Percentiles rank a stretch among this genome's conserved stretches.
Evolutionary conservation across 208 protist genomes (phyloP).

Genomic region (Acanthamoeba comandoni): DNA sequence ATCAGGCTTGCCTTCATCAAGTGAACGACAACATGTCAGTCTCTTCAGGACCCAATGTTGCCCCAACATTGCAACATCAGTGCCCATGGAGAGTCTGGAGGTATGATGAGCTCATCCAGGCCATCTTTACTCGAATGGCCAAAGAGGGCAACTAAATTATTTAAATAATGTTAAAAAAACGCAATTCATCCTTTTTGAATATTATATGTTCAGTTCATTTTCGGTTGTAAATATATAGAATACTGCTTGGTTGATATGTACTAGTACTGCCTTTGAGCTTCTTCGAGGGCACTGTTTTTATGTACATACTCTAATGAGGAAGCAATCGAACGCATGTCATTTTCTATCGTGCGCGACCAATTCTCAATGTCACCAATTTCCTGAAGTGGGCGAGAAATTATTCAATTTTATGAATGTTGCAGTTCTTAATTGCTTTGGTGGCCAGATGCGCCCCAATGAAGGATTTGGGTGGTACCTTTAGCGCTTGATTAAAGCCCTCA

Average conservation of each 20-base stretch:
- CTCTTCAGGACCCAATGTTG: too few species aligned
- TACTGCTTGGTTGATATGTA: background rate
- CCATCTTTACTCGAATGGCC: background rate
- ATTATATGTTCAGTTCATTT: background rate
- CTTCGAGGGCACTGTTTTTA: conserved; percentile 57
- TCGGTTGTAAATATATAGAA: background rate
- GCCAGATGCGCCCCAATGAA: background rate
- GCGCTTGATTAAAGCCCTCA: conserved; percentile 74
- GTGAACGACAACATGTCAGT: too few species aligned
- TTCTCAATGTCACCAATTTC: conserved; percentile 76
- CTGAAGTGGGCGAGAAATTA: too few species aligned
- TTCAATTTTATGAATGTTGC: too few species aligned
- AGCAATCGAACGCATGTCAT: conserved; percentile 69
- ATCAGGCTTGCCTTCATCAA: background rate
- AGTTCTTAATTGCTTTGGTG: too few species aligned
- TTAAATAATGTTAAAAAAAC: too few species aligned
- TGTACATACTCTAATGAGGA: conserved; percentile 74
- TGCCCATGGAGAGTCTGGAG: conserved; percentile 48
- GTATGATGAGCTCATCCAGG: conserved; percentile 10
- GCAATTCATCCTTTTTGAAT: too few species aligned
- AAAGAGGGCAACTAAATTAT: too few species aligned
- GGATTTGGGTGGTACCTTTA: too few species aligned
- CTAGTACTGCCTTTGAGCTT: too few species aligned
- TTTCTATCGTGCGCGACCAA: conserved; percentile 71
- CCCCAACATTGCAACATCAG: too few species aligned